These are phyloP conservation scores for Penicillium sp. DNA, from an alignment of 2,329 filamentous ascomycete species.

Conservation along the genomic window DNA sequence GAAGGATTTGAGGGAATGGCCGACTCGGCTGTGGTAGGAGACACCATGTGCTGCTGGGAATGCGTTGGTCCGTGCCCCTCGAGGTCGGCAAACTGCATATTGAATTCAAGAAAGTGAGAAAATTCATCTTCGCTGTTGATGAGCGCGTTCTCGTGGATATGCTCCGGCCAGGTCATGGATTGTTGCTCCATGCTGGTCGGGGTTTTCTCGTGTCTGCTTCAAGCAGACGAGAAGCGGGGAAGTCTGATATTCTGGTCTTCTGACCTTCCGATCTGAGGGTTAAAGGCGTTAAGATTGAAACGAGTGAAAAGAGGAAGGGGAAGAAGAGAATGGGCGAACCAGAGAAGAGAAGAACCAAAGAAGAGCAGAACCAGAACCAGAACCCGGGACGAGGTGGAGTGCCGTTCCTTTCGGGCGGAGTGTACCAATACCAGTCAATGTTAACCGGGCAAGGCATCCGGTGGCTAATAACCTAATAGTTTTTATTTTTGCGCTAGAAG, in stretches of 20 bases:
- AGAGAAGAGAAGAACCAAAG: too few relatives aligned
- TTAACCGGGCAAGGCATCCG: neutral
- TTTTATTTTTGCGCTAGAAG: conserved; percentile 13
- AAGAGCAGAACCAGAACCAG: neutral
- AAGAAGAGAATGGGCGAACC: neutral
- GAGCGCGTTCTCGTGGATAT: conserved; percentile 38
- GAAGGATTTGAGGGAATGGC: conserved; percentile 29
- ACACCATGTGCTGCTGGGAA: conserved; percentile 31
- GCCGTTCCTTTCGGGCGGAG: conserved; percentile 11
- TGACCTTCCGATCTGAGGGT: too few relatives aligned
- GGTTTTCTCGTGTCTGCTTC: neutral
- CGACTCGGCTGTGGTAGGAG: conserved; percentile 27
- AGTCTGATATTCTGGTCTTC: too few relatives aligned
- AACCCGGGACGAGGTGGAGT: conserved; percentile 1
- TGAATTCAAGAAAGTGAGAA: conserved; percentile 47
- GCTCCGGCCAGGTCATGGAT: conserved; percentile 38
- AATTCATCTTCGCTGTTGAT: conserved; percentile 46
- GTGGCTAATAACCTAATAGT: neutral
- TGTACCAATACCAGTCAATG: neutral
- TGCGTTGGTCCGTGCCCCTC: conserved; percentile 37
- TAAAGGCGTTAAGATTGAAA: too few relatives aligned
- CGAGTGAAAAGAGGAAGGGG: conserved; percentile 1
- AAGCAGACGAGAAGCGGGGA: neutral
- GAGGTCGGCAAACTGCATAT: conserved; percentile 43
- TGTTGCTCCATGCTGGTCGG: conserved; percentile 38